Evolutionary conservation across 2,329 filamentous ascomycete species (phyloP), one percentile per base, ranked within the genome.

Genomic region (Xylaria multiplex): DNA sequence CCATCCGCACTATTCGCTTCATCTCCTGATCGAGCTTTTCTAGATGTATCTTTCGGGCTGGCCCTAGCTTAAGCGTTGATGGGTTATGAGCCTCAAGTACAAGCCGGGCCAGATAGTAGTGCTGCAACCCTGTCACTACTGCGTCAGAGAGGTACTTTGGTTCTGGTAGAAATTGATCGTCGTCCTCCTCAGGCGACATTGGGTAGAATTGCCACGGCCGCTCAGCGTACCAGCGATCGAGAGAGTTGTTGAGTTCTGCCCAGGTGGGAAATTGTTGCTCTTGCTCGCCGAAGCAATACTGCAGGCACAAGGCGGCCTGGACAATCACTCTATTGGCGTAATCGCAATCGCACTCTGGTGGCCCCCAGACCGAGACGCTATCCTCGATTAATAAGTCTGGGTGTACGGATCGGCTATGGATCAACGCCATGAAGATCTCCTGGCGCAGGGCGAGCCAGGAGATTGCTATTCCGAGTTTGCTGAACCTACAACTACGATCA

Each of bases 191-290:
- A 6, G 46, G 19, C 11, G 57, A 59, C 22, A 59, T 50, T 16
- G 57, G 32, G 57, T 59, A 59, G 22, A 59, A 59, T 42, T 59
- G 57, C 57, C 57, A 59, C 35, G 57, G 57, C 8, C 57, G 32
- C 22, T 50, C 57, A 6, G 57, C 35, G 14, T 42, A 59, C 57
- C 57, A 59, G n/a, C 22, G 46, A 2, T 59, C 46, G 19, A 59
- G 35, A 22, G 57, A 42, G 32, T 32, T 22, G 13, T 22, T 52
- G 3, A 59, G 46, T 14, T 42, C 46, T 52, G 11, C 57, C 57
- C 57, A 59, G 8, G 35, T 43, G 9, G 19, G 22, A 13, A 43
- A 30, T 32, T 52, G 57, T 35, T 30, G 46, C 32, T 43, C 46
- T 22, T 59, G 42, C 3, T 59, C 46, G 46, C 57, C 57, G 35